A percentile compares a stretch with the other conserved stretches of the same genome.
These are phyloP conservation scores for Penstemon newberryi DNA, from an alignment of 257 asterid genomes.

Conservation along the genomic window DNA sequence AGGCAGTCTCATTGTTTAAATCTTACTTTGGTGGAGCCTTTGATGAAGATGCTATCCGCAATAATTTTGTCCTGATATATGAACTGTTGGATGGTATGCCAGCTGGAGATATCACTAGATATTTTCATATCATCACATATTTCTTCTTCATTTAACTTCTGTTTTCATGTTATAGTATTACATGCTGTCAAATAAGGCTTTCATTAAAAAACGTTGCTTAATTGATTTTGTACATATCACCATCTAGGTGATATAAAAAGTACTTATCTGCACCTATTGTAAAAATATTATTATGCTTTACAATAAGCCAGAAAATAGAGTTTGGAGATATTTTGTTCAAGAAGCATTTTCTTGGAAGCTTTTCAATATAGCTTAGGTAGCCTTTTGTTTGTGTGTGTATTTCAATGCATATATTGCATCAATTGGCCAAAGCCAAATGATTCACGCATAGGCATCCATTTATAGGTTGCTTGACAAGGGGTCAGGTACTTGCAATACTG, in stretches of 20 bases:
- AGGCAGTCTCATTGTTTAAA: conserved; percentile 95
- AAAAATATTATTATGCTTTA: neutral
- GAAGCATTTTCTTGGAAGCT: conserved; percentile 25
- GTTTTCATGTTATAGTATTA: neutral
- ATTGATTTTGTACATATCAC: neutral
- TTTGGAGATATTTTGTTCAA: conserved; percentile 9
- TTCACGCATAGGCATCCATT: neutral
- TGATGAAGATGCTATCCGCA: conserved; percentile 99
- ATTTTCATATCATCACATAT: neutral
- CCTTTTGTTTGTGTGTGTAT: neutral
- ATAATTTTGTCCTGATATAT: conserved; percentile 88
- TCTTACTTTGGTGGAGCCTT: conserved; percentile 98
- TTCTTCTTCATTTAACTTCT: neutral
- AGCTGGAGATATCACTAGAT: conserved; percentile 9
- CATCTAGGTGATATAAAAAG: neutral
- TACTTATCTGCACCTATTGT: neutral
- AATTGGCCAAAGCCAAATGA: neutral
- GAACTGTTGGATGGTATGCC: conserved; percentile 94
- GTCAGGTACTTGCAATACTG: conserved; percentile 9
- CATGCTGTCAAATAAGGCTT: conserved; percentile 15
- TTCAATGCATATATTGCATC: neutral
- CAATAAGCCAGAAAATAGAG: neutral
- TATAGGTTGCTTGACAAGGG: conserved; percentile 12
- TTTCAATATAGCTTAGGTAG: conserved; percentile 13
- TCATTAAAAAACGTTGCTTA: neutral